These are phyloP conservation scores for Termitomyces titanicus DNA, from an alignment of 768 basidiomycete genomes.

Conservation along the genomic window DNA sequence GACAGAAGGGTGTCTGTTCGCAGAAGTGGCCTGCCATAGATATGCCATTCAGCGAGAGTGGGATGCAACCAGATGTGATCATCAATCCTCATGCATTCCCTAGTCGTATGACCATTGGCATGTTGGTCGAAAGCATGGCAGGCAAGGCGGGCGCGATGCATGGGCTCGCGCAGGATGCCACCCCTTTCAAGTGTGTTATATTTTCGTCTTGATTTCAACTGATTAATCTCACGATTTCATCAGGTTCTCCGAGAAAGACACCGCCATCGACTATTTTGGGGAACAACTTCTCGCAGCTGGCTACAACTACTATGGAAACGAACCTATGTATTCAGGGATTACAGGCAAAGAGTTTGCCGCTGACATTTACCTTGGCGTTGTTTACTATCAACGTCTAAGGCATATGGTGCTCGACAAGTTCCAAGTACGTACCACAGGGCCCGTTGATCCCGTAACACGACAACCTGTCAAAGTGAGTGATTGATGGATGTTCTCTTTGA, in stretches of 20 bases:
- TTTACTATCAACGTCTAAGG: slow-evolving; percentile 97
- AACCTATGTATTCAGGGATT: slow-evolving; percentile 99
- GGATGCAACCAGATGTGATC: slow-evolving; percentile 98
- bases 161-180: slow-evolving; percentile 96
- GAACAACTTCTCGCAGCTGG: slow-evolving; percentile 90
- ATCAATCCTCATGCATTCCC: slow-evolving; percentile 99
- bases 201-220: slow-evolving; percentile 10
- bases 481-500: neutral
- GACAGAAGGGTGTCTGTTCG: slow-evolving; percentile 99
- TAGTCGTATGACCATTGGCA: slow-evolving; percentile 99
- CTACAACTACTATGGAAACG: slow-evolving; percentile 99
- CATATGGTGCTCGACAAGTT: slow-evolving; percentile 99
- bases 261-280: slow-evolving; percentile 97
- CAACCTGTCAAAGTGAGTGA: slow-evolving; percentile 90
- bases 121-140: slow-evolving; percentile 99
- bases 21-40: slow-evolving; percentile 98
- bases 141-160: slow-evolving; percentile 99
- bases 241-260: slow-evolving; percentile 94
- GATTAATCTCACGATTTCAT: slow-evolving; percentile 2
- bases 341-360: slow-evolving; percentile 98
- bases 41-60: slow-evolving; percentile 99
- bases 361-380: slow-evolving; percentile 97
- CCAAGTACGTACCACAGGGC: slow-evolving; percentile 97
- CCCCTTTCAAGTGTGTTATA: slow-evolving; percentile 85
- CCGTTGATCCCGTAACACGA: slow-evolving; percentile 91